Conservation (phyloP, 495 filamentous ascomycete genomes). For the Pseudomonodictys pantanalensis region DNA sequence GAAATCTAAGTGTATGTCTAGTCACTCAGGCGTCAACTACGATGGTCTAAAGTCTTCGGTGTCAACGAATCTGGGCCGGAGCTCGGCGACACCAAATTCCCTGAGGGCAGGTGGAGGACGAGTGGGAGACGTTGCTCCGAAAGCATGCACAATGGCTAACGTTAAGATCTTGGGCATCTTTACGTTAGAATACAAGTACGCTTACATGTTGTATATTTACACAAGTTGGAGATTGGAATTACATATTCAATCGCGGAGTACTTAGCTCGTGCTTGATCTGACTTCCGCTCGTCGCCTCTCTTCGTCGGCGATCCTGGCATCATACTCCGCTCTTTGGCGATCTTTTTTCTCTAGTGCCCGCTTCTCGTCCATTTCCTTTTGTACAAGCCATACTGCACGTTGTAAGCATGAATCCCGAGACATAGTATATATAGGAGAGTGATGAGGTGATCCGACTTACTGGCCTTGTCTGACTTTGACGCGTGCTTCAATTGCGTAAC, state of each 20-base stretch:
- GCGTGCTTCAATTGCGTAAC: slow-evolving; percentile 78
- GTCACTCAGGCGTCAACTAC: not conserved
- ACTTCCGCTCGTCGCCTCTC: slow-evolving; percentile 64
- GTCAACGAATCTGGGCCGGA: slow-evolving; percentile 33
- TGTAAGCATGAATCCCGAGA: slow-evolving; percentile 21
- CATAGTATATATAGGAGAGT: slow-evolving; percentile 10
- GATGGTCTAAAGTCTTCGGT: slow-evolving; percentile 19
- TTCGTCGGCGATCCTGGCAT: slow-evolving; percentile 49
- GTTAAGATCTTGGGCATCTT: too few relatives aligned
- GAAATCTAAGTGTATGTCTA: slow-evolving; percentile 22
- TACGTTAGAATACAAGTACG: too few relatives aligned
- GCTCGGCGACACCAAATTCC: slow-evolving; percentile 33
- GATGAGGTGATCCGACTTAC: slow-evolving; percentile 41
- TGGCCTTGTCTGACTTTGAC: slow-evolving; percentile 86
- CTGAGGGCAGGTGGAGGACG: slow-evolving; percentile 28
- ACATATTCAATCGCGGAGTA: not conserved
- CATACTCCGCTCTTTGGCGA: slow-evolving; percentile 16
- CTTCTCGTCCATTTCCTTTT: slow-evolving; percentile 54
- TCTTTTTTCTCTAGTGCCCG: slow-evolving; percentile 33
- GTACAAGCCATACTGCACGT: slow-evolving; percentile 65
- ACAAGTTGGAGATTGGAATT: slow-evolving; percentile 1
- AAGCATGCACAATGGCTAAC: too few relatives aligned
- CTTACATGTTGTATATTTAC: not conserved
- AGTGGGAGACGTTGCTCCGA: too few relatives aligned
- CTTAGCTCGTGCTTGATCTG: slow-evolving; percentile 36